Percentiles rank a stretch among this genome's conserved stretches.
Conservation (phyloP, 257 asterid genomes). For the Ballota nigra region DNA sequence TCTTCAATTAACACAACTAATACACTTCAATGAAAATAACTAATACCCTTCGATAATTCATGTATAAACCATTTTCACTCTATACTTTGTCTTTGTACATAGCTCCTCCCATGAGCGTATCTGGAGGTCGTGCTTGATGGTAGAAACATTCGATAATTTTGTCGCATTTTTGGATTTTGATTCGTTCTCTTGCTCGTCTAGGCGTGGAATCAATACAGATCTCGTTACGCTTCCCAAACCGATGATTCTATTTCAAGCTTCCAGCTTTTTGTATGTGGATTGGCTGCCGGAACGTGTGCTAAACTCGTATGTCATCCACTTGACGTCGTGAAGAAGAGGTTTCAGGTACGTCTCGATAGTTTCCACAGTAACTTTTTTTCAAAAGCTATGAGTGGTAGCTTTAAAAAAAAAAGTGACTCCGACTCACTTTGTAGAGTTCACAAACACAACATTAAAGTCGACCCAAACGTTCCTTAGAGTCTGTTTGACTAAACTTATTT, state of each 20-base stretch:
- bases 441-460: background rate
- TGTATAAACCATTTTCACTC: no score
- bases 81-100: no score
- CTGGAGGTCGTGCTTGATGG: background rate
- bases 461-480: no score
- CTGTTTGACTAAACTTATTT: no score
- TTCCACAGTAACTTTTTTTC: no score
- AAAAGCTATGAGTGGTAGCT: no score
- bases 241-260: constrained; percentile 60
- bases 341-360: constrained; percentile 71
- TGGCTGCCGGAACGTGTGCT: constrained; percentile 87
- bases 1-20: no score
- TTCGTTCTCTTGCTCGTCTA: constrained; percentile 26
- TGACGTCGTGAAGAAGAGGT: constrained; percentile 95
- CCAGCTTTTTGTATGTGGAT: constrained; percentile 80
- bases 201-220: constrained; percentile 65
- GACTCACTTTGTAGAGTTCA: no score
- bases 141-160: background rate
- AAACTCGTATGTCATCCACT: constrained; percentile 95
- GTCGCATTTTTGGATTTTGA: background rate
- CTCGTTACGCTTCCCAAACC: constrained; percentile 28
- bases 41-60: no score
- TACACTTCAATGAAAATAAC: no score
- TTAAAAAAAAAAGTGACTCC: no score
- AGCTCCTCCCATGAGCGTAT: background rate